These are phyloP conservation scores for Eremothecium sinecaudum DNA, from an alignment of 1,139 yeast genomes.

Conservation along the genomic window DNA sequence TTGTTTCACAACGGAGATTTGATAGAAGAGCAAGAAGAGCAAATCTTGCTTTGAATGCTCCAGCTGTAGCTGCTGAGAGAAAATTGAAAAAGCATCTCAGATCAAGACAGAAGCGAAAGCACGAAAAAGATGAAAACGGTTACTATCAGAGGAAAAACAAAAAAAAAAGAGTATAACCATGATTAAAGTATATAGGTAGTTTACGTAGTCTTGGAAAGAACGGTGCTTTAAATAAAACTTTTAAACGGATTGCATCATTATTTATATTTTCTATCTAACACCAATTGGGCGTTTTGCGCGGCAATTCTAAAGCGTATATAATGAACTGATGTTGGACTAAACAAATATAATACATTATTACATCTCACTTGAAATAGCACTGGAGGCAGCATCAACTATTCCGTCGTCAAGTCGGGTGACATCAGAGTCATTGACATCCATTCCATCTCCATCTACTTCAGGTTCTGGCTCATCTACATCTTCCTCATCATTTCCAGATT, in stretches of 20 bases:
- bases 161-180: slow-evolving; percentile 27
- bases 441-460: slow-evolving; percentile 8
- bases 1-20: slow-evolving; percentile 52
- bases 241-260: no score
- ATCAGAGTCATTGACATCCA: slow-evolving; percentile 6
- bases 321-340: neutral
- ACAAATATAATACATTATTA: slow-evolving; percentile 3
- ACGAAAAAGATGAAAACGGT: slow-evolving; percentile 67
- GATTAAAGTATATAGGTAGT: neutral
- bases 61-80: slow-evolving; percentile 69
- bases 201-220: no score
- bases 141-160: slow-evolving; percentile 59
- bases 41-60: slow-evolving; percentile 66
- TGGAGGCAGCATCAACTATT: slow-evolving; percentile 5
- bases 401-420: slow-evolving; percentile 5
- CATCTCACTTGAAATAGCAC: slow-evolving; percentile 6
- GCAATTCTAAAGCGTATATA: no score
- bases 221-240: no score
- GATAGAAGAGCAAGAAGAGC: slow-evolving; percentile 74
- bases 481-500: slow-evolving; percentile 13
- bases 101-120: slow-evolving; percentile 67
- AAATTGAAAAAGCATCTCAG: slow-evolving; percentile 68
- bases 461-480: slow-evolving; percentile 3
- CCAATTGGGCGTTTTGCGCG: no score
- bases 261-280: no score